Conservation (phyloP, 805 yeast genomes). For the Candida endomychidarum region DNA sequence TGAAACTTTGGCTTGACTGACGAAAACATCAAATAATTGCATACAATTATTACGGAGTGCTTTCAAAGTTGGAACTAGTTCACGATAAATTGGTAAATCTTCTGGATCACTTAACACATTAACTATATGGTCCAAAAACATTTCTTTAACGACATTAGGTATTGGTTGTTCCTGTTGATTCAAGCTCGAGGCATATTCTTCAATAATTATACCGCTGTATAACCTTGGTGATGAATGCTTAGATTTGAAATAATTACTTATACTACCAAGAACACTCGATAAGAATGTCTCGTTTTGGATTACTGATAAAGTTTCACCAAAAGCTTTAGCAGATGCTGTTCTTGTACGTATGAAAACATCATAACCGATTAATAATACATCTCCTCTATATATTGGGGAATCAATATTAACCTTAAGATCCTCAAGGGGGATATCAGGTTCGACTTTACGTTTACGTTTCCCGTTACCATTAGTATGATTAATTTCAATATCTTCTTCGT, state of each 20-base stretch:
- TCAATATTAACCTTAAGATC: slow-evolving; percentile 81
- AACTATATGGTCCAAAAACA: slow-evolving; percentile 28
- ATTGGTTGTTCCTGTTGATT: slow-evolving; percentile 14
- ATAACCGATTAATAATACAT: slow-evolving; percentile 77
- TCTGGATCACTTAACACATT: slow-evolving; percentile 44
- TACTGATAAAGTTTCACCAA: slow-evolving; percentile 63
- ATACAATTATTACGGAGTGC: slow-evolving; percentile 86
- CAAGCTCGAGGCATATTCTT: slow-evolving; percentile 56
- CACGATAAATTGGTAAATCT: slow-evolving; percentile 63
- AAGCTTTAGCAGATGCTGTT: slow-evolving; percentile 69
- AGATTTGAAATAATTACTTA: slow-evolving; percentile 49
- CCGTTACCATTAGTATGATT: slow-evolving; percentile 30
- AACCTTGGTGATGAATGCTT: slow-evolving; percentile 81
- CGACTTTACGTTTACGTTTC: slow-evolving; percentile 39
- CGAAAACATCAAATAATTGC: slow-evolving; percentile 75
- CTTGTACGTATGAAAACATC: slow-evolving; percentile 75
- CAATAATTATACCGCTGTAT: slow-evolving; percentile 63
- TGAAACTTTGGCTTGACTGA: slow-evolving; percentile 72
- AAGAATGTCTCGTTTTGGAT: slow-evolving; percentile 43
- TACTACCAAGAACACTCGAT: slow-evolving; percentile 33
- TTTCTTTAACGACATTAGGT: slow-evolving; percentile 19
- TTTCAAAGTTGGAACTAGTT: slow-evolving; percentile 80
- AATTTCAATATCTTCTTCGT: slow-evolving; percentile 18
- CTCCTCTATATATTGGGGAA: slow-evolving; percentile 90
- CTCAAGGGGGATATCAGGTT: slow-evolving; percentile 47